Conservation (phyloP, 208 protist genomes). For the Polymyxa betae region DNA sequence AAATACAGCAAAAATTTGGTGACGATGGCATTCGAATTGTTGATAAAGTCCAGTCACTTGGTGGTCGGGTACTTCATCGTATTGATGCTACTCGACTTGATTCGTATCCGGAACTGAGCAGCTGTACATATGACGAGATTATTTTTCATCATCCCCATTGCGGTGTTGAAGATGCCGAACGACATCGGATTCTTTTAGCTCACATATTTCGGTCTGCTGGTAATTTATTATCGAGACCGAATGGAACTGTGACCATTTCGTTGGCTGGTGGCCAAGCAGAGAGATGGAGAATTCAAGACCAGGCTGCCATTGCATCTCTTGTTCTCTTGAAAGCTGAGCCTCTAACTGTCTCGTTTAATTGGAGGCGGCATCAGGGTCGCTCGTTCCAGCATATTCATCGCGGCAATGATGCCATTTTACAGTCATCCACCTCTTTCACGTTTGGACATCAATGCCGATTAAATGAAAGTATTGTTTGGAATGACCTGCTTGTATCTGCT, state of each 20-base stretch:
- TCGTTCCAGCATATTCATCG: conserved; percentile 1
- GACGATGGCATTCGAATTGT: not conserved
- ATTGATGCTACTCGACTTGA: too few species aligned
- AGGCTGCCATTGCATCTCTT: not conserved
- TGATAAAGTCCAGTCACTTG: not conserved
- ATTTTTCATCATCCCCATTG: conserved; percentile 13
- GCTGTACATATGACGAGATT: not conserved
- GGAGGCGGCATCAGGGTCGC: not conserved
- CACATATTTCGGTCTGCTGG: not conserved
- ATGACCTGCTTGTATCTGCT: too few species aligned
- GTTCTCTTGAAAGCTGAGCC: not conserved
- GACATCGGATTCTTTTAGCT: not conserved
- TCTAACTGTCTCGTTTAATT: not conserved
- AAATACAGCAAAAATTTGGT: not conserved
- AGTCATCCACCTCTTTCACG: not conserved
- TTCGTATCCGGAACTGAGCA: too few species aligned
- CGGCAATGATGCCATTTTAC: not conserved
- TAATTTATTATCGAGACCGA: not conserved
- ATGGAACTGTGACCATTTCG: not conserved
- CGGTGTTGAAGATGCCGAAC: not conserved
- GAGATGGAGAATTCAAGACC: not conserved
- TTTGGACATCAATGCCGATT: too few species aligned
- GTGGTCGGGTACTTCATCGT: not conserved
- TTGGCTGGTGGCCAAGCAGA: not conserved
- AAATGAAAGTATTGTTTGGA: too few species aligned